Base-by-base conservation (phyloP, 2,329 filamentous ascomycete species). In the Phialemonium atrogriseum region DNA sequence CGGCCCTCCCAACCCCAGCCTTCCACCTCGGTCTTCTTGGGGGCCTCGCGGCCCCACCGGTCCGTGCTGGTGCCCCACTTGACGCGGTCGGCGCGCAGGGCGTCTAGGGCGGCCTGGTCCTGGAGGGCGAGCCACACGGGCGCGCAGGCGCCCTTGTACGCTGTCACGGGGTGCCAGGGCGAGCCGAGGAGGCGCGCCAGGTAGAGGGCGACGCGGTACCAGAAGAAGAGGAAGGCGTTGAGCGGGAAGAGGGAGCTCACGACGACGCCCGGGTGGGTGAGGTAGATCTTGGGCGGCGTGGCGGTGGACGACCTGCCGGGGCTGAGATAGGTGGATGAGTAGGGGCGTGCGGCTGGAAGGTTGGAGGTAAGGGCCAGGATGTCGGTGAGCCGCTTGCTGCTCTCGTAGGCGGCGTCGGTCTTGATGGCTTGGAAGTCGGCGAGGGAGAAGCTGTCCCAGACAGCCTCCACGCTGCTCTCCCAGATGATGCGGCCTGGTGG, bases 31-130 rank as follows among this genome's bases (percentile, higher is more conserved):
- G 87, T 93, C 47, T 76, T 75, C 56, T 80, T 81, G 5, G 85
- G 73, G 23, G 69, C 62, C 37, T 73, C 69, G 13, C 66, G 59
- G 0, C 80, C 77, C 33, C 59, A 54, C 9, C 70, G 54, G 41
- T 80, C 70, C 7, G 70, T 71, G n/a, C 75, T 72, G 18, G 81
- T 83, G 3, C 89, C 89, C 89, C 89, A 96, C 61, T 96, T 96
- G 34, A 64, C 30, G 56, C 70, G 52, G 65, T 77, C 39, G 4
- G 66, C 71, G 17, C 50, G 63, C 22, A 66, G 52, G 3, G 61
- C 64, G 30, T 84, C 73, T 10, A 88, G 64, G 13, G 66, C 64
- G 11, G 71, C 70, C 36, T 80, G 70, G 7, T 75, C 62, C 13
- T 80, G 70, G 10, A 96, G 70, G 0, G 81, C 75, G 6, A 94